These are phyloP conservation scores for Trichomonascaceae sp. DNA, from an alignment of 1,139 yeast species.

Conservation along the genomic window DNA sequence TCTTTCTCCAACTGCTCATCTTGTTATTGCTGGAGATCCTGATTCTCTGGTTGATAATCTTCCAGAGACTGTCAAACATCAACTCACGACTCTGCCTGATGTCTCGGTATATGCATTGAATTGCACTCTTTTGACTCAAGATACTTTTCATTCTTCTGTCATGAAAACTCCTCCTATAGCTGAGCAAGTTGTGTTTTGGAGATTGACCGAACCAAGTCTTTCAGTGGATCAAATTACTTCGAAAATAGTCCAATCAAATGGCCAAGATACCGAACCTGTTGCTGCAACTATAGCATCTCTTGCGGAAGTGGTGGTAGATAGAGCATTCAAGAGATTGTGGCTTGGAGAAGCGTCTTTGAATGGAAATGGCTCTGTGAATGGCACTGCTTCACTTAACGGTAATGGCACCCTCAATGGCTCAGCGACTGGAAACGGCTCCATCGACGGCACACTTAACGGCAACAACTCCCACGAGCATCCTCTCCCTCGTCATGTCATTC, in stretches of 20 bases:
- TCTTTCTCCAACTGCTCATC: constrained; percentile 50
- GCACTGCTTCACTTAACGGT: constrained; percentile 19
- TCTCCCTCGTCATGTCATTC: neutral
- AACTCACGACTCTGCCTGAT: constrained; percentile 49
- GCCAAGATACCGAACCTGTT: constrained; percentile 74
- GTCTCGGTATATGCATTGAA: constrained; percentile 42
- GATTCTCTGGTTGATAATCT: constrained; percentile 26
- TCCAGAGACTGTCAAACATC: constrained; percentile 28
- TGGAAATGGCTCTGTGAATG: constrained; percentile 33
- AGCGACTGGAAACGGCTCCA: too few relatives aligned
- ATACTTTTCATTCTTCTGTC: constrained; percentile 46
- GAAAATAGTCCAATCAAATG: constrained; percentile 73
- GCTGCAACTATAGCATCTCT: constrained; percentile 77
- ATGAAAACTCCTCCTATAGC: constrained; percentile 75
- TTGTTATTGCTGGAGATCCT: constrained; percentile 45
- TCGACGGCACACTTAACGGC: constrained; percentile 35
- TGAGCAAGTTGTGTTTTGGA: constrained; percentile 78
- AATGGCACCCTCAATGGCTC: constrained; percentile 24
- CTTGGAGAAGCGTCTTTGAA: constrained; percentile 21
- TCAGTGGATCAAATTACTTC: constrained; percentile 62
- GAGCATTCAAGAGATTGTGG: constrained; percentile 33
- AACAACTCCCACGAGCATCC: constrained; percentile 38
- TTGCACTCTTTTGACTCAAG: constrained; percentile 26
- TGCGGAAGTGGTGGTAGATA: constrained; percentile 31
- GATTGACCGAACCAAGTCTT: constrained; percentile 55